Conservation (phyloP, 2,329 filamentous ascomycete species). For the Teratosphaeriaceae sp. region DNA sequence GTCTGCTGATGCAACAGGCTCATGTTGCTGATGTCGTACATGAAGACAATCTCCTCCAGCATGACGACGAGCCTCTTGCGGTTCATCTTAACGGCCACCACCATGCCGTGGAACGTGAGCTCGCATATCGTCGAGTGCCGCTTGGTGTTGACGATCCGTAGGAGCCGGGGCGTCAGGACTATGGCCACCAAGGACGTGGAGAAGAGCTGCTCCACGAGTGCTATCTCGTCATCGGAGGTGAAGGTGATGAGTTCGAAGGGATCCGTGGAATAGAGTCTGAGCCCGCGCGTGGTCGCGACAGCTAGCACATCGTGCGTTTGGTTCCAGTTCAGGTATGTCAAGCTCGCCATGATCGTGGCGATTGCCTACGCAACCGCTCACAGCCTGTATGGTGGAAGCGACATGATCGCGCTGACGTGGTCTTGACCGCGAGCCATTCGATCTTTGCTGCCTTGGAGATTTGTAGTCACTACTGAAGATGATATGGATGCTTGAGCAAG, state of each 20-base stretch:
- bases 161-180: slow-evolving; percentile 80
- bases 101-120: slow-evolving; percentile 94
- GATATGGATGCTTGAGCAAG: no score
- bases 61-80: slow-evolving; percentile 90
- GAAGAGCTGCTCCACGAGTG: slow-evolving; percentile 97
- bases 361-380: not conserved
- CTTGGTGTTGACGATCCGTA: slow-evolving; percentile 98
- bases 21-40: slow-evolving; percentile 99
- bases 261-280: slow-evolving; percentile 94
- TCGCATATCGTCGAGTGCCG: slow-evolving; percentile 88
- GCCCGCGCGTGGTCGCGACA: slow-evolving; percentile 81
- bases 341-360: slow-evolving; percentile 32
- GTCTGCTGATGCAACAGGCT: slow-evolving; percentile 86
- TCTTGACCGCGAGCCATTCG: no score
- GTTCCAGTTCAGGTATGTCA: slow-evolving; percentile 99
- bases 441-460: no score
- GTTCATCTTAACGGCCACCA: slow-evolving; percentile 89
- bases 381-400: not conserved
- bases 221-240: slow-evolving; percentile 82
- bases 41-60: slow-evolving; percentile 91
- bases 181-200: slow-evolving; percentile 94
- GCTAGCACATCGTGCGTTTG: slow-evolving; percentile 8
- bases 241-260: slow-evolving; percentile 94
- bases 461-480: no score
- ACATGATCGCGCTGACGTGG: not conserved